Base-by-base conservation (phyloP, 2,329 filamentous ascomycete genomes). In the Xylaria sp. region DNA sequence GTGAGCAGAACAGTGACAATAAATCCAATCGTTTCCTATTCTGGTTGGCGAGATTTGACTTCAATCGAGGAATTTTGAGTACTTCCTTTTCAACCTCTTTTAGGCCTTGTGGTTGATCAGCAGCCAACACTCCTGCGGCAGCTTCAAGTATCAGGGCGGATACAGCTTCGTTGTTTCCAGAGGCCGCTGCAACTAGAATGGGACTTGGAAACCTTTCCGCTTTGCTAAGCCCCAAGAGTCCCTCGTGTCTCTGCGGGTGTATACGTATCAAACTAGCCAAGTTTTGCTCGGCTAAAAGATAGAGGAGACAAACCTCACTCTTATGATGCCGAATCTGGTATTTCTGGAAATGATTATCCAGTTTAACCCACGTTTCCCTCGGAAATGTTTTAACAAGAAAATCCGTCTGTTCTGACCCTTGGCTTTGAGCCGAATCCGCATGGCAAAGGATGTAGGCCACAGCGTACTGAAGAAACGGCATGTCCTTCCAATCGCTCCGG, bases 381-480 rank as follows among this genome's bases (percentile, higher is more conserved):
- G 58, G 41, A 21, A 67, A 66, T 0, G 11, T n/a, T n/a, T n/a
- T 0, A 25, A 11, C 6, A 66, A 10, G 15, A 68, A n/a, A 68
- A 1, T 40, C 33, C 1, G 1, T 13, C 25, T 68, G 67, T 5
- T 48, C 52, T 8, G 53, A 10, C 1, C 52, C 52, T 5, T 10
- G 5, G 2, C 8, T 8, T 15, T 52, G 55, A 2, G 67, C 67
- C 10, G 27, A 48, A 41, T 83, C 67, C 9, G 80, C 74, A 58
- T 83, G 81, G 47, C 68, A 60, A 15, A 83, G 68, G 9, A 81
- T 40, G 54, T 79, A 72, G 4, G 69, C 63, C 15, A 75, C 68
- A 17, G 80, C 76, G 66, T 84, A 84, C 49, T 78, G 63, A 5
- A 86, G 70, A 46, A 86, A 83, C 1, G 81, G 78, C 54, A 75